phyloP scores from a whole-genome alignment of 371 early-diverging fungal genomes.

The Mucor saturninus region DNA sequence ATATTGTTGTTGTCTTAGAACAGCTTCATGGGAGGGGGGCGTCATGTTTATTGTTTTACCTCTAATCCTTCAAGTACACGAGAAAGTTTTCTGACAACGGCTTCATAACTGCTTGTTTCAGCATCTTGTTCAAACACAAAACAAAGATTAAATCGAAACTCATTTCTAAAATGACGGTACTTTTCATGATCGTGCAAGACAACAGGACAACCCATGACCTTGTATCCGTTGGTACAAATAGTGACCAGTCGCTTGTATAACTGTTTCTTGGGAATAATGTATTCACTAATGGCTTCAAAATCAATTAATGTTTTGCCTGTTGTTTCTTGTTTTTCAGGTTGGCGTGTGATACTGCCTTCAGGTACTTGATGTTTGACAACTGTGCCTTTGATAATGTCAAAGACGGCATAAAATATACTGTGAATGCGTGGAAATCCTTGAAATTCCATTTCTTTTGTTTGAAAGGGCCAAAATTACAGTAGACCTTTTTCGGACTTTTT shows the following conservation, averaged over 20 bases:
- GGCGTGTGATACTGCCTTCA: conserved; percentile 70
- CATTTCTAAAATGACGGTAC: conserved; percentile 73
- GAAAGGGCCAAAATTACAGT: neutral
- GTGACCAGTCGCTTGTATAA: conserved; percentile 81
- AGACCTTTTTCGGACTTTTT: too few relatives aligned
- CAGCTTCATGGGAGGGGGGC: too few relatives aligned
- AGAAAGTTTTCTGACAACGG: conserved; percentile 82
- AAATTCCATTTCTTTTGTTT: conserved; percentile 45
- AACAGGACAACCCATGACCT: conserved; percentile 82
- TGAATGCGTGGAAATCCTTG: conserved; percentile 79
- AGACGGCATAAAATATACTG: conserved; percentile 84
- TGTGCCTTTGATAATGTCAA: conserved; percentile 86
- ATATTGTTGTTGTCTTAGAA: neutral
- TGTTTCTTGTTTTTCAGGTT: conserved; percentile 10
- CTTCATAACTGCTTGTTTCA: conserved; percentile 77
- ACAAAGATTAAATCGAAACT: conserved; percentile 86
- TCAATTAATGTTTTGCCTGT: conserved; percentile 62
- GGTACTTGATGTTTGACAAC: conserved; percentile 85
- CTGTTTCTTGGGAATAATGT: conserved; percentile 84
- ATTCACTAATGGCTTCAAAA: conserved; percentile 88
- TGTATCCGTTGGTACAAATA: conserved; percentile 72
- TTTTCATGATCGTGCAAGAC: conserved; percentile 70
- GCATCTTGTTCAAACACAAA: conserved; percentile 88
- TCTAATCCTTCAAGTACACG: conserved; percentile 76
- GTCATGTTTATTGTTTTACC: conserved; percentile 40